Base-by-base conservation (phyloP, 495 filamentous ascomycete species). In the Astrocystis sublimbata region DNA sequence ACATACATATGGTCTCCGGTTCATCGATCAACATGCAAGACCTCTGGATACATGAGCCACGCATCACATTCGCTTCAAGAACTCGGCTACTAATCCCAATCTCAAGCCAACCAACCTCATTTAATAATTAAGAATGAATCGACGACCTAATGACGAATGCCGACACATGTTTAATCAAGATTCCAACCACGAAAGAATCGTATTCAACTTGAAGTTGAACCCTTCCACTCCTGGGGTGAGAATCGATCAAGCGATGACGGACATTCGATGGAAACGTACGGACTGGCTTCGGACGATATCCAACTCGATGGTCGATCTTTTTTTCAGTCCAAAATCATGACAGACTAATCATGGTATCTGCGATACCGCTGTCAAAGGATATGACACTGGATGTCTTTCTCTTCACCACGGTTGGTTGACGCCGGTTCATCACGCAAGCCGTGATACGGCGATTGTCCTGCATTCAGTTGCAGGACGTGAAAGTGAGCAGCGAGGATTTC, bases 351-450 rank as follows among this genome's bases (percentile, higher is more conserved):
- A 69, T 64, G 31, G 61, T 74, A 75, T 74, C 72, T 62, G 78
- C 67, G 65, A 75, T 77, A 69, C 57, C 61, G 62, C 69, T 65
- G 41, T 68, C 63, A 10, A 59, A 65, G 71, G 76, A 73, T 67
- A 73, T n/a, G n/a, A 74, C 77, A 77, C 77, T 77, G 76, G 76
- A 67, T 80, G 78, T 78, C 76, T 71, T 73, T 65, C 45, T 30
- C 50, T 31, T 36, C 50, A 72, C 64, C 69, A 66, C 71, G 74
- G 70, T 65, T 67, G 65, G 40, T 63, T 65, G 61, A 45, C 60
- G 46, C n/a, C 66, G 26, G 35, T 61, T 61, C 59, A 53, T 45
- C 61, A 63, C 68, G 46, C 56, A 53, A 66, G 57, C 61, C 63
- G 65, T 70, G 67, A 68, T 65, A 72, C 65, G 70, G 68, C 30